phyloP scores from a whole-genome alignment of 257 asterid genomes.

The Forsythia viridissima region DNA sequence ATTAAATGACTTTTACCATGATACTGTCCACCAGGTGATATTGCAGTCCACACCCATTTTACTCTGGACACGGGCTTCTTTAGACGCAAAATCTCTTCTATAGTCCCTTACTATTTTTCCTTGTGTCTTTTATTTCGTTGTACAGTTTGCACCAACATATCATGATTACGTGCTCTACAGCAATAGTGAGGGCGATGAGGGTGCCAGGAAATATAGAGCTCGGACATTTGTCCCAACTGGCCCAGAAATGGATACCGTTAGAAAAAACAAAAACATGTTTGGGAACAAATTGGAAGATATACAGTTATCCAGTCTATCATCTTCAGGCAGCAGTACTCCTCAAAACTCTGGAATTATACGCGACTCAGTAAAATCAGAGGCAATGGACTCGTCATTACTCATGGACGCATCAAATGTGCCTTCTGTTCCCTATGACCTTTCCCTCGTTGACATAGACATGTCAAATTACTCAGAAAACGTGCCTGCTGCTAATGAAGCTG shows the following conservation, averaged over 20 bases:
- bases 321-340: conserved; percentile 52
- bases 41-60: conserved; percentile 2
- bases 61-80: conserved; percentile 8
- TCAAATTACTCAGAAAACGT: conserved; percentile 60
- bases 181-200: conserved; percentile 87
- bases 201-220: conserved; percentile 82
- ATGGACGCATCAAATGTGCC: conserved; percentile 45
- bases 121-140: conserved; percentile 6
- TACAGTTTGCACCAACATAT: conserved; percentile 97
- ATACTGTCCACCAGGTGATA: conserved; percentile 93
- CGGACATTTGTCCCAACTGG: conserved; percentile 98
- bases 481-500: conserved; percentile 50
- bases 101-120: neutral
- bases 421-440: conserved; percentile 60
- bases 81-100: neutral
- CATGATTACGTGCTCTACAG: conserved; percentile 95
- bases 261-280: conserved; percentile 64
- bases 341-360: conserved; percentile 29
- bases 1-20: conserved; percentile 87
- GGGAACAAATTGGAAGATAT: conserved; percentile 71
- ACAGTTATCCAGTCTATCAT: conserved; percentile 56
- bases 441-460: conserved; percentile 79
- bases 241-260: conserved; percentile 87
- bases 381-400: conserved; percentile 59
- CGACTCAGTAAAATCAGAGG: conserved; percentile 52